phyloP scores from a whole-genome alignment of 2,329 filamentous ascomycete species.

The Exophiala xenobiotica region DNA sequence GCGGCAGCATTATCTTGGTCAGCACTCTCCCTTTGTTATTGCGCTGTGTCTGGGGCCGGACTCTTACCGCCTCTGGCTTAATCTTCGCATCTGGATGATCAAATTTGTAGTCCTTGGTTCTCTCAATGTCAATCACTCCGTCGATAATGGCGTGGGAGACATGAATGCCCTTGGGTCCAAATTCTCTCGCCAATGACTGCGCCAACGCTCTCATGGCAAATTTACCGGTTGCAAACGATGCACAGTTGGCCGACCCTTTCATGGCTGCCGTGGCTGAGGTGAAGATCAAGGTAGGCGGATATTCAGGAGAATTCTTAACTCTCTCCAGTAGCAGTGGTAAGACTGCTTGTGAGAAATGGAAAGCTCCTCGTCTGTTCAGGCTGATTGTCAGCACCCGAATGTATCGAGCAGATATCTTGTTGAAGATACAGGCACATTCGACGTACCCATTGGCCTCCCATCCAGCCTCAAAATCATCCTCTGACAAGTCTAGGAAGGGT shows the following conservation, averaged over 20 bases:
- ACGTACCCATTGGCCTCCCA: conserved; percentile 52
- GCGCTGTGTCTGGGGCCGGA: neutral
- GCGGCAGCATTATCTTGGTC: conserved; percentile 14
- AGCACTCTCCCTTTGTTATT: neutral
- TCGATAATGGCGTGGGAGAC: conserved; percentile 81
- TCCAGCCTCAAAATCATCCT: conserved; percentile 56
- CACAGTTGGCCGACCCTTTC: conserved; percentile 67
- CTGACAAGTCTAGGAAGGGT: conserved; percentile 60
- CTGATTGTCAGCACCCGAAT: neutral
- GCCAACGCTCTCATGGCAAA: conserved; percentile 73
- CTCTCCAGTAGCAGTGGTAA: conserved; percentile 70
- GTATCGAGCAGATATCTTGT: neutral
- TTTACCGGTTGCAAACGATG: conserved; percentile 74
- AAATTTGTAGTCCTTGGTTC: conserved; percentile 61
- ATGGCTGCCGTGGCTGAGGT: conserved; percentile 82
- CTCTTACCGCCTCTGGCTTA: conserved; percentile 67
- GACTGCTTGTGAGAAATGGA: conserved; percentile 70
- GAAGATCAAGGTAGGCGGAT: conserved; percentile 79
- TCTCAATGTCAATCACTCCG: conserved; percentile 78
- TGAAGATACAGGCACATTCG: conserved; percentile 1
- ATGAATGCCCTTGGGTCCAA: conserved; percentile 79
- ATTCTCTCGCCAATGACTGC: conserved; percentile 77
- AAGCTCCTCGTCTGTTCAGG: conserved; percentile 58
- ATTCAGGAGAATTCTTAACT: conserved; percentile 49
- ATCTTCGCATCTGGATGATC: conserved; percentile 66